These are phyloP conservation scores for Starmera quercuum DNA, from an alignment of 805 yeast species.

Conservation along the genomic window DNA sequence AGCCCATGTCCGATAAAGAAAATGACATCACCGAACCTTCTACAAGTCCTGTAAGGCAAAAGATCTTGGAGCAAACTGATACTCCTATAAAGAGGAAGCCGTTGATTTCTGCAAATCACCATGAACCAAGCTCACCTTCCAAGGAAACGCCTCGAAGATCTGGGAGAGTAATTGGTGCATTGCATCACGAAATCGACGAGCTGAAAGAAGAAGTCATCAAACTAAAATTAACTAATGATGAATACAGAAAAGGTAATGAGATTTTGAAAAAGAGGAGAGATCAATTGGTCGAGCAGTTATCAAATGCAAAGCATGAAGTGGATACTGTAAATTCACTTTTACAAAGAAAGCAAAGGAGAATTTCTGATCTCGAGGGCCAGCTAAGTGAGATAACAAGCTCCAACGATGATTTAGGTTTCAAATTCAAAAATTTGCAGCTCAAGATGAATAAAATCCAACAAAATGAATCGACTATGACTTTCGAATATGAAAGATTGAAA, in stretches of 20 bases:
- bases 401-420: constrained; percentile 41
- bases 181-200: constrained; percentile 44
- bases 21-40: too few relatives aligned
- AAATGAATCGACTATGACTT: constrained; percentile 32
- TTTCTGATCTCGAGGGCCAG: constrained; percentile 57
- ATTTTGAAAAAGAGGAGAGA: constrained; percentile 41
- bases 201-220: constrained; percentile 33
- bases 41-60: too few relatives aligned
- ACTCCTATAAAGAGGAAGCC: too few relatives aligned
- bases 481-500: constrained; percentile 50
- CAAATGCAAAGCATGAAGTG: constrained; percentile 70
- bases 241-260: constrained; percentile 47
- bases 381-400: constrained; percentile 37
- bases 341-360: constrained; percentile 62
- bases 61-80: too few relatives aligned
- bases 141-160: constrained; percentile 7
- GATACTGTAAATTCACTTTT: constrained; percentile 64
- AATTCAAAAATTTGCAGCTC: constrained; percentile 40
- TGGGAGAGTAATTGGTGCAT: constrained; percentile 31
- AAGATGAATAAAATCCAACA: constrained; percentile 42
- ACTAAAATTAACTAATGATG: constrained; percentile 38
- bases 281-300: constrained; percentile 51
- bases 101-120: too few relatives aligned
- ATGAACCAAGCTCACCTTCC: too few relatives aligned
- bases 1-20: too few relatives aligned